These are phyloP conservation scores for Aspergillus nomiae DNA, from an alignment of 2,329 filamentous ascomycete species.

Conservation along the genomic window DNA sequence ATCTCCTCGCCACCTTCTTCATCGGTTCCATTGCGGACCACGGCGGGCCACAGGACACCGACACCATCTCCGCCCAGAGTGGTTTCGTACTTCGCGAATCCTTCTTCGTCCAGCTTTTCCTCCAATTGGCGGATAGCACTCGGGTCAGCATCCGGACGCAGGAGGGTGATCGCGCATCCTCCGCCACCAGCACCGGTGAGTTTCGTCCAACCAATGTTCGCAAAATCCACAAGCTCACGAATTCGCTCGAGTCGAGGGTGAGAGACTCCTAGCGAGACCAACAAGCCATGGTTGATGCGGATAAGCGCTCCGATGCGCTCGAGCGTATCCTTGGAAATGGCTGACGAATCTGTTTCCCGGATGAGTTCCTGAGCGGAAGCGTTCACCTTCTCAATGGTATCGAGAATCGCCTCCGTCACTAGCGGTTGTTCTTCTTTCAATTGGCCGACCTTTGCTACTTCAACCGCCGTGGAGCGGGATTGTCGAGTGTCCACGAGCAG, in stretches of 20 bases:
- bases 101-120: constrained; percentile 65
- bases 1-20: constrained; percentile 90
- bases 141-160: constrained; percentile 66
- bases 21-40: constrained; percentile 80
- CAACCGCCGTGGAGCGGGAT: constrained; percentile 77
- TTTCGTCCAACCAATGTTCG: constrained; percentile 94
- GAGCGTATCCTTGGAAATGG: constrained; percentile 64
- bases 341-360: constrained; percentile 66
- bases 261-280: constrained; percentile 89
- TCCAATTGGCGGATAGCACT: constrained; percentile 66
- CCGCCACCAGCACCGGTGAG: constrained; percentile 94
- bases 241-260: constrained; percentile 91
- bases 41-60: constrained; percentile 89
- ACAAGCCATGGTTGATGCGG: constrained; percentile 87
- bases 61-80: constrained; percentile 92
- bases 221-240: constrained; percentile 84
- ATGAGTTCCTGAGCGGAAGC: constrained; percentile 59
- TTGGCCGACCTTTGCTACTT: constrained; percentile 82
- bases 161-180: constrained; percentile 89
- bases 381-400: constrained; percentile 73
- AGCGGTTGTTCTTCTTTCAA: constrained; percentile 72
- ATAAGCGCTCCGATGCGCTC: constrained; percentile 81
- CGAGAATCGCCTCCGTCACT: constrained; percentile 77
- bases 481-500: constrained; percentile 88
- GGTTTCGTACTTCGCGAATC: constrained; percentile 83